phyloP scores from a whole-genome alignment of 148 eudicot genomes.

The Beta vulgaris region DNA sequence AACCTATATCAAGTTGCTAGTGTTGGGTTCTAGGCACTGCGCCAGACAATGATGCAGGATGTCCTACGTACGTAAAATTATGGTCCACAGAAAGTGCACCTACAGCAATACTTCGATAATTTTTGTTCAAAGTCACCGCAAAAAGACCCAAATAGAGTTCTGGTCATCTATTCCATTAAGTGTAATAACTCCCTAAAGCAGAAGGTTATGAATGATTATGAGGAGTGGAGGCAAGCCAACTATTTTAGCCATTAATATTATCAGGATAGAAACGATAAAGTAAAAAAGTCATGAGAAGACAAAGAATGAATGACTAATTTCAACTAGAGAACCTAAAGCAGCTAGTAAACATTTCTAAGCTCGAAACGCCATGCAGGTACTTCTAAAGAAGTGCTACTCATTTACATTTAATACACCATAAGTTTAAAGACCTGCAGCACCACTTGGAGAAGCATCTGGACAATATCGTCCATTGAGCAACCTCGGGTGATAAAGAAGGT shows the following conservation, averaged over 20 bases:
- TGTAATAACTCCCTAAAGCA: neutral
- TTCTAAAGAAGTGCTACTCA: neutral
- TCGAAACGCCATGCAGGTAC: neutral
- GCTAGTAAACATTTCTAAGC: neutral
- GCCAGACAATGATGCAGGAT: neutral
- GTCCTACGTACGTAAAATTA: neutral
- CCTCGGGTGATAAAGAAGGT: conserved; percentile 93
- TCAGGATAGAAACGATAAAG: conserved; percentile 1
- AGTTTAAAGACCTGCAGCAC: conserved; percentile 74
- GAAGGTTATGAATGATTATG: neutral
- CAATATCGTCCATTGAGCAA: conserved; percentile 92
- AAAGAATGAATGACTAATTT: neutral
- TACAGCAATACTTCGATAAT: neutral
- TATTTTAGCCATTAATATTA: neutral
- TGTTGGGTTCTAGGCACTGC: neutral
- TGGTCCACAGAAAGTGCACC: neutral
- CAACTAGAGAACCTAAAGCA: neutral
- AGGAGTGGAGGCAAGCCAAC: neutral
- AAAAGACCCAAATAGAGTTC: neutral
- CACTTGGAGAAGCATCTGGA: conserved; percentile 98
- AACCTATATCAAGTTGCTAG: neutral
- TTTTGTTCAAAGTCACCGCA: conserved; percentile 7
- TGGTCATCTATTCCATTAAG: neutral
- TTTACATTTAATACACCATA: conserved; percentile 5
- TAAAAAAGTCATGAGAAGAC: neutral